Evolutionary conservation across 805 yeast species (phyloP), one percentile per base, ranked within the genome.

Genomic region (Candida argentea): DNA sequence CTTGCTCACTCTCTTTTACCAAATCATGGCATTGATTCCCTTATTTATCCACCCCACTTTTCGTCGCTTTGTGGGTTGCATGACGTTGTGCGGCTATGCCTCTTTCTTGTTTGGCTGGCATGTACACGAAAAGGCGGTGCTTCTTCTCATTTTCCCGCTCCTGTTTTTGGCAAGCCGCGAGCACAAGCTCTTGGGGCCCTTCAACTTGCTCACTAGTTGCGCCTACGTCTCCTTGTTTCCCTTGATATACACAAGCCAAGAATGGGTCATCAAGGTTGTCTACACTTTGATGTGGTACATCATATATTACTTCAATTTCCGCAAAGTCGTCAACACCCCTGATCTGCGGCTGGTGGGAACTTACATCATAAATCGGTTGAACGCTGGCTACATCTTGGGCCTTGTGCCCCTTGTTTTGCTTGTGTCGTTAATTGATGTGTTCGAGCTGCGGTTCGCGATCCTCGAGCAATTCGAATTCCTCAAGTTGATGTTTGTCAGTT

Each of bases 71-170:
- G 51, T 87, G 11, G 95, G 94, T 0, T 72, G 87, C 1, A 55
- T 91, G 42, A 79, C 95, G 0, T 64, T 89, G 26, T 89, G 97
- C 55, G 97, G 93, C 4, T 84, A 73, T 55, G 76, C 95, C 0
- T 81, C 95, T 2, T 91, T 83, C 46, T 56, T 91, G 27, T 91
- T 91, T 55, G 98, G 99, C 4, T 91, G 97, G 96, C 97, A 91
- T 47, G 98, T 91, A 14, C 98, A 91, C 57, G 98, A 91, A 54
- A 91, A 91, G 65, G 97, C 97, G 0, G 73, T 91, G n/a, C 67
- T 91, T 65, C 52, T 87, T 13, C 78, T 89, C 3, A 80, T 91
- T 6, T 70, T 91, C 39, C 99, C 99, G 1, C 76, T 84, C 50
- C 68, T 91, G 5, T 77, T 91, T 48, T 53, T 87, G 16, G 80